These are phyloP conservation scores for Phytopythium litorale DNA, from an alignment of 352 stramenopile genomes.

Conservation along the genomic window DNA sequence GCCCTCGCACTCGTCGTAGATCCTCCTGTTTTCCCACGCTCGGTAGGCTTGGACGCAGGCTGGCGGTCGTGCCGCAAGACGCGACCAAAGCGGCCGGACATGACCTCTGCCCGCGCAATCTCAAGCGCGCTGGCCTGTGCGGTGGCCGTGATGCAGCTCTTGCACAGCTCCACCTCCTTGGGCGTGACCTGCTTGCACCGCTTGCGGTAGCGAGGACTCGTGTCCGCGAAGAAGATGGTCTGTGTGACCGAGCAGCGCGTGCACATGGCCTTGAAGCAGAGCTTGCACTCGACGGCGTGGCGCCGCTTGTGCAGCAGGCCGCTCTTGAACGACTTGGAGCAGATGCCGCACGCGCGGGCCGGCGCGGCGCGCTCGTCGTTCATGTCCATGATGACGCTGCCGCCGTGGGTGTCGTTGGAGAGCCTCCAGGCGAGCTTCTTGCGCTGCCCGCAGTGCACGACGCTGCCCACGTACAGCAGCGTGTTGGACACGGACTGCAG, in stretches of 20 bases:
- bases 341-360: slow-evolving; percentile 31
- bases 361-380: slow-evolving; percentile 16
- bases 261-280: slow-evolving; percentile 46
- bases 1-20: neutral
- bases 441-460: slow-evolving; percentile 36
- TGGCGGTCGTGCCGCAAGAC: neutral
- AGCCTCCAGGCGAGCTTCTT: slow-evolving; percentile 52
- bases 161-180: slow-evolving; percentile 32
- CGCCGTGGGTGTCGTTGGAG: slow-evolving; percentile 16
- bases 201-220: slow-evolving; percentile 21
- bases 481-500: slow-evolving; percentile 27
- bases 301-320: slow-evolving; percentile 20
- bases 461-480: slow-evolving; percentile 43
- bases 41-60: neutral
- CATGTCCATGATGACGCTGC: slow-evolving; percentile 15
- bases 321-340: slow-evolving; percentile 31
- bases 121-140: slow-evolving; percentile 30
- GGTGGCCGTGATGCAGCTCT: slow-evolving; percentile 25
- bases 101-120: slow-evolving; percentile 43
- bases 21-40: neutral
- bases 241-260: slow-evolving; percentile 36
- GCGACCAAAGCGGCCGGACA: slow-evolving; percentile 26
- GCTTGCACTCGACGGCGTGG: slow-evolving; percentile 33
- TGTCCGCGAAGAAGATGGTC: slow-evolving; percentile 33
- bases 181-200: slow-evolving; percentile 32